Conservation (phyloP, 139 green algal species). For the Coelastrella sp. region DNA sequence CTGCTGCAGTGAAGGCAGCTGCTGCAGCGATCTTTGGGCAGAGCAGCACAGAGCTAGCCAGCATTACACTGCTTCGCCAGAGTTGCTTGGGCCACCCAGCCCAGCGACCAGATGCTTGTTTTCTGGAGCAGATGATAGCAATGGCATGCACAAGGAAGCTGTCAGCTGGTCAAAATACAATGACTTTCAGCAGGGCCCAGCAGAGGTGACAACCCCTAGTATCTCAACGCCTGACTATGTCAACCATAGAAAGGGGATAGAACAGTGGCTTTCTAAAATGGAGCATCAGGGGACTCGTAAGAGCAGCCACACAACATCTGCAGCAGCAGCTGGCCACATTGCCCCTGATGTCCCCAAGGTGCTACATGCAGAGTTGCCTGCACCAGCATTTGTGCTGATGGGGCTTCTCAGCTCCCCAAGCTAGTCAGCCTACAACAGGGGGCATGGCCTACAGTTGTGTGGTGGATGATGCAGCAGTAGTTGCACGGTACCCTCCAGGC, state of each 20-base stretch:
- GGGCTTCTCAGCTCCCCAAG: background rate
- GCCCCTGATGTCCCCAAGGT: background rate
- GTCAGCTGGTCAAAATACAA: background rate
- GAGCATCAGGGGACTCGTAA: background rate
- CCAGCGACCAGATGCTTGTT: background rate
- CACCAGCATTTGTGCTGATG: slow-evolving; percentile 6
- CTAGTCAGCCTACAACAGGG: background rate
- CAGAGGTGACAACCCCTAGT: background rate
- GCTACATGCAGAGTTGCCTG: background rate
- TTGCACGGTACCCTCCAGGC: too few relatives aligned
- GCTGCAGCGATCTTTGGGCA: background rate
- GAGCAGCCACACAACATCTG: background rate
- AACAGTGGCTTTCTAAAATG: background rate
- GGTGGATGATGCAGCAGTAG: too few relatives aligned
- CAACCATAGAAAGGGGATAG: background rate
- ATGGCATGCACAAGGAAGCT: background rate
- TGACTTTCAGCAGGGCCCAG: background rate
- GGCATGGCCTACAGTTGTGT: too few relatives aligned
- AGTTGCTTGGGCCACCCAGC: background rate
- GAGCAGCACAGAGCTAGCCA: background rate
- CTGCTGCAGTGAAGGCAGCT: background rate
- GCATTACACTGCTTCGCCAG: background rate
- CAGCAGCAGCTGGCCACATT: background rate
- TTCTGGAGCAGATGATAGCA: background rate
- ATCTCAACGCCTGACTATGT: background rate